Percentiles rank a stretch among this genome's conserved stretches.
Evolutionary conservation across 2,329 filamentous ascomycete genomes (phyloP).

Genomic region (Fusarium avenaceum): DNA sequence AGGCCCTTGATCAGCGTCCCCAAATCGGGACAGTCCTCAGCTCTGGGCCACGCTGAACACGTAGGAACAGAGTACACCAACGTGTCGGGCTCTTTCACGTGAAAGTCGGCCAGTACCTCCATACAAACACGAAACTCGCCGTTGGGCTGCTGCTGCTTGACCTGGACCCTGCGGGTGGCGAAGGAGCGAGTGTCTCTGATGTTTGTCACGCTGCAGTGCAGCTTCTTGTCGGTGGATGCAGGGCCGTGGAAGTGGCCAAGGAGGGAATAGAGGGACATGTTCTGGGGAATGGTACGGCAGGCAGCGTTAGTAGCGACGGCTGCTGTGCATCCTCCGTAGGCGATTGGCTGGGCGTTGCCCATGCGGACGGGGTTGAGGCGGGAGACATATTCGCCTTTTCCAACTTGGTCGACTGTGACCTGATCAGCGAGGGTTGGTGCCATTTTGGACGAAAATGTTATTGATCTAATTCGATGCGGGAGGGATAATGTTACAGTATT

Average conservation of each 20-base stretch:
- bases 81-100: constrained; percentile 54
- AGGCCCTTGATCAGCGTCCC: constrained; percentile 27
- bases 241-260: constrained; percentile 63
- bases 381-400: constrained; percentile 46
- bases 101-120: constrained; percentile 62
- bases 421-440: constrained; percentile 32
- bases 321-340: constrained; percentile 62
- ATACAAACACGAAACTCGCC: constrained; percentile 57
- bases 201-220: constrained; percentile 54
- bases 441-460: constrained; percentile 10
- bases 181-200: constrained; percentile 63
- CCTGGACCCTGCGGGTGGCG: constrained; percentile 60
- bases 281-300: constrained; percentile 52
- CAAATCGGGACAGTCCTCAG: constrained; percentile 45
- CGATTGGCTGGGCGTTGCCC: constrained; percentile 54
- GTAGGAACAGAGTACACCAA: constrained; percentile 58
- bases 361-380: constrained; percentile 47
- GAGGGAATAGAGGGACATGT: constrained; percentile 61
- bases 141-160: constrained; percentile 57
- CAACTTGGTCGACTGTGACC: constrained; percentile 42
- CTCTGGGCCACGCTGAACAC: constrained; percentile 47
- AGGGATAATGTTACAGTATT: not conserved
- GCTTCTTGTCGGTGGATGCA: constrained; percentile 55
- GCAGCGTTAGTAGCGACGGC: constrained; percentile 59
- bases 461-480: not conserved